A percentile compares a stretch with the other conserved stretches of the same genome.
Conservation (phyloP, 805 yeast species). For the Wickerhamomyces canadensis region DNA sequence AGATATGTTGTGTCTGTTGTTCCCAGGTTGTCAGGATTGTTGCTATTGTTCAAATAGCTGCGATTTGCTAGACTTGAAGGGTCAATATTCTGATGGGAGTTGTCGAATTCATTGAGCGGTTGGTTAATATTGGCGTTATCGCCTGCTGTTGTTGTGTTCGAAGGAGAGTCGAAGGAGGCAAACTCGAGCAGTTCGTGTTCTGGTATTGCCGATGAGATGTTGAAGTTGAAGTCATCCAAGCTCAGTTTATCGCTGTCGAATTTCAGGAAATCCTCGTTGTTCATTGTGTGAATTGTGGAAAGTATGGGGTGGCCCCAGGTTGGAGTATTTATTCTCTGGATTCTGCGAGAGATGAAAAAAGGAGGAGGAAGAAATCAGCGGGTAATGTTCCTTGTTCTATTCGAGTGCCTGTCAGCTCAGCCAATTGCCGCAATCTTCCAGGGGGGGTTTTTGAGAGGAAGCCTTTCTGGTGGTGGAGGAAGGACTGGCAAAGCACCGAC, state of each 20-base stretch:
- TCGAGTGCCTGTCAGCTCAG: too few species aligned
- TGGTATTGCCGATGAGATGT: slow-evolving; percentile 22
- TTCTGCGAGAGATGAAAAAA: neutral
- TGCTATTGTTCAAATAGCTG: neutral
- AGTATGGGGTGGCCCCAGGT: slow-evolving; percentile 1
- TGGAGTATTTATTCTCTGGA: too few species aligned
- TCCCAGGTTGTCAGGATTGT: neutral
- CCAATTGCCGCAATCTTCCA: too few species aligned
- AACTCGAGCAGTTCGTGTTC: slow-evolving; percentile 25
- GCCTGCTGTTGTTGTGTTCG: slow-evolving; percentile 2
- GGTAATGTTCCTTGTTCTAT: too few species aligned
- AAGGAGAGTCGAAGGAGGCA: slow-evolving; percentile 4
- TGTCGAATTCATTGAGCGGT: neutral
- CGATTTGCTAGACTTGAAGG: neutral
- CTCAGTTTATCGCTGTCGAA: slow-evolving; percentile 16
- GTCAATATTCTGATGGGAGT: neutral
- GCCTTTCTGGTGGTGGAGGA: too few species aligned
- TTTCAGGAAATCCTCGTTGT: slow-evolving; percentile 22
- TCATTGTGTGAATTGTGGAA: slow-evolving; percentile 2
- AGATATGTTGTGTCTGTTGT: slow-evolving; percentile 1
- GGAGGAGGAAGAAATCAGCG: too few species aligned
- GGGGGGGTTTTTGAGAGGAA: too few species aligned
- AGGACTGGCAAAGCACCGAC: too few species aligned
- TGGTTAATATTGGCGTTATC: too few species aligned
- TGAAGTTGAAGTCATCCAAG: slow-evolving; percentile 22